phyloP scores from a whole-genome alignment of 345 rosid species.

The Salix koriyanagi region DNA sequence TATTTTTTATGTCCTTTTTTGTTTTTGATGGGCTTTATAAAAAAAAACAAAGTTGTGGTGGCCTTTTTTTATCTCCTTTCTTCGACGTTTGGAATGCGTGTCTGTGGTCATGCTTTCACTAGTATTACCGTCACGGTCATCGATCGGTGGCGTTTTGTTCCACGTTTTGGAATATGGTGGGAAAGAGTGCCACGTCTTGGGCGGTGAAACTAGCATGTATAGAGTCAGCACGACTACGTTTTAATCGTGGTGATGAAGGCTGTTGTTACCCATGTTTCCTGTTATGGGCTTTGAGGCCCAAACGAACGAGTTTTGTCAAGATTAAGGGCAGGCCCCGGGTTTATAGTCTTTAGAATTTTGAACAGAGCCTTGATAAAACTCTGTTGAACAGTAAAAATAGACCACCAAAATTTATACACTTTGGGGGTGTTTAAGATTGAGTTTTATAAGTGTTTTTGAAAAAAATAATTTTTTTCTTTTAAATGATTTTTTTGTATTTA shows the following conservation, averaged over 20 bases:
- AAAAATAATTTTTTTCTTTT: too few species aligned
- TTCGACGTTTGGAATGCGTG: slow-evolving; percentile 4
- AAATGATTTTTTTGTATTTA: too few species aligned
- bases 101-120: neutral
- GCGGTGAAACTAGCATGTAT: neutral
- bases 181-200: neutral
- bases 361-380: too few species aligned
- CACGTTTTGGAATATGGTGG: neutral
- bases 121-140: neutral
- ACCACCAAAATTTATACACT: too few species aligned
- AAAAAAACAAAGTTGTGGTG: neutral
- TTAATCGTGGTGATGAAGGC: neutral
- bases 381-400: too few species aligned
- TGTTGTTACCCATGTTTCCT: neutral
- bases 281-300: neutral
- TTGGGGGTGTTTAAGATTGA: rapidly evolving
- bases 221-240: neutral
- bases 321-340: too few species aligned
- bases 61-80: neutral
- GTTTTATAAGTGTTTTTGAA: too few species aligned
- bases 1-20: neutral
- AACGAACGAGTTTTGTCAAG: too few species aligned
- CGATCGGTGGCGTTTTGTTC: neutral
- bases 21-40: neutral
- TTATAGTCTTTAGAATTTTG: too few species aligned